Evolutionary conservation across 441 rosid genomes (phyloP), one percentile per base, ranked within the genome.

Genomic region (Adansonia rubrostipa): DNA sequence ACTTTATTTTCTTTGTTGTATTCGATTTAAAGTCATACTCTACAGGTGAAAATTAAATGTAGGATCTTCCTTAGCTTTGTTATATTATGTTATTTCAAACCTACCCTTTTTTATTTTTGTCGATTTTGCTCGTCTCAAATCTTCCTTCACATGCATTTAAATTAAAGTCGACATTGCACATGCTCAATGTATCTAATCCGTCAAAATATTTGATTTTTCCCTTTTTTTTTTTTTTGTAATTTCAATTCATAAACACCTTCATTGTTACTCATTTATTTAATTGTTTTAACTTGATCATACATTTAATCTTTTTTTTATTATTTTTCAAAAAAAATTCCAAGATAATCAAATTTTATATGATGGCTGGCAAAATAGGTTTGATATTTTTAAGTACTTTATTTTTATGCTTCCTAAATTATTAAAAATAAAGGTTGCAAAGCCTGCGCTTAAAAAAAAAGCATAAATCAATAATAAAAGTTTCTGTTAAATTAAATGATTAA

Each of bases 1-100:
- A 28, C 17, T 24, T 28, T 24, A 8, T 57, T 40, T 65, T 28
- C 6, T 24, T 36, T 36, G 69, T 36, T 33, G 5, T 65, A n/a
- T 7, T 66, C 6, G 51, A 66, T 66, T 45, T 42, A 66, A 66
- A 66, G 71, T 66, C 71, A 42, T 66, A 42, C 24, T 40, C 51
- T 66, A 66, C 40, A 8, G 5, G 17, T 28, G 67, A 28, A 61
- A 28, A 62, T 62, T 11, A 13, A 1, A 62, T 28, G 0, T 28
- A 28, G 67, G 44, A 62, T 62, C 24, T 42, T 42, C 45, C 57
- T 20, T 44, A 68, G 36, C n/a, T 19, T 9, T 68, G 56, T 19
- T 68, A 45, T 3, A 14, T 64, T 40, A 15, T 15, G 20, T 6
- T 40, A 40, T 45, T 45, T 67, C 53, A 47, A 45, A 58, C 56